Evolutionary conservation across 345 rosid species (phyloP).

Genomic region (Garcia nutans): DNA sequence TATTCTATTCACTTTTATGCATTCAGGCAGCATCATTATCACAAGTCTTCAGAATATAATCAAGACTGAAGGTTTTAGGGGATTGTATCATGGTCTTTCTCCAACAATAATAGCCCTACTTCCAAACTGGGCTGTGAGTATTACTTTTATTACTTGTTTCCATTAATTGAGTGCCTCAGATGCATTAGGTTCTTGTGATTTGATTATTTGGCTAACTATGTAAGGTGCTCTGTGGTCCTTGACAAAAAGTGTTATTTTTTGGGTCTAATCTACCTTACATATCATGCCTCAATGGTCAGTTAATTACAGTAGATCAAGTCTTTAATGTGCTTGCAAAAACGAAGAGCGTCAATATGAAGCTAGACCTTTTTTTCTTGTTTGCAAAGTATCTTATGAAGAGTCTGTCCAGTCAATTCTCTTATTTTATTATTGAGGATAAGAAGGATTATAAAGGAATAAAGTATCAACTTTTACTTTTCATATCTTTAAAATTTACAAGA

Average conservation of each 20-base stretch:
- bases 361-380: background rate
- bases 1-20: slow-evolving; percentile 11
- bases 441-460: background rate
- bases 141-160: slow-evolving; percentile 8
- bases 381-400: background rate
- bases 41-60: slow-evolving; percentile 63
- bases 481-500: background rate
- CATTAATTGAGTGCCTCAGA: background rate
- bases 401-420: background rate
- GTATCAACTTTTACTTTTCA: background rate
- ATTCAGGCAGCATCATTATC: slow-evolving; percentile 71
- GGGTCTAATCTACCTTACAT: background rate
- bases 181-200: background rate
- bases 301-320: background rate
- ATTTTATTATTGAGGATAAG: background rate
- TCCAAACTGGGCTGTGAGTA: slow-evolving; percentile 96
- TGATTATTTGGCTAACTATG: background rate
- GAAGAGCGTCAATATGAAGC: slow-evolving; percentile 10
- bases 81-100: slow-evolving; percentile 92
- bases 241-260: background rate
- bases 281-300: background rate
- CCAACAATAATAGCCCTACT: slow-evolving; percentile 90
- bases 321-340: background rate
- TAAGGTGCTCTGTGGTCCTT: background rate
- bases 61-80: slow-evolving; percentile 69